Evolutionary conservation across 129 eudicot genomes (phyloP), one percentile per base, ranked within the genome.

Genomic region (Pseudognaphalium luteoalbum): DNA sequence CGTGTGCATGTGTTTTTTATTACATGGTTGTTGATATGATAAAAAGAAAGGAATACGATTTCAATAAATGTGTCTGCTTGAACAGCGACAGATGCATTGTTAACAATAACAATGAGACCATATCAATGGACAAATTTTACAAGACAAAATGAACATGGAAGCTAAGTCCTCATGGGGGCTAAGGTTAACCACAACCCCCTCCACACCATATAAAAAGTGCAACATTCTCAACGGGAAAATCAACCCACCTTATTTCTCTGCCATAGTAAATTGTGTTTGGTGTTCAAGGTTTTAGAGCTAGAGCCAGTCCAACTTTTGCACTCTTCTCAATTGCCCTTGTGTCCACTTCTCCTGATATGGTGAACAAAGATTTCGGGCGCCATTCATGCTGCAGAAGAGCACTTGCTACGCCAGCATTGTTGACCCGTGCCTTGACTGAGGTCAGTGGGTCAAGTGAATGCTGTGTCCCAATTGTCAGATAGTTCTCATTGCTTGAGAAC

Each of bases 321-420:
- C 90, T 92, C 80, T 92, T 92, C 50, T 92, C 98, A 17, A 90
- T 83, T 2, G 96, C 96, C 81, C 82, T 74, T 5, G 94, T 86
- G 85, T 92, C 98, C 65, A 92, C 98, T 75, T 89, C 98, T 30
- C 96, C 98, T 0, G 98, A 89, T 20, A 92, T 84, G 28, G 98
- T 90, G 81, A 90, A 75, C 57, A 87, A 65, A 16, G 94, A 88
- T 58, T 84, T 92, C 11, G 91, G 96, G 66, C 88, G 90, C 96
- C 93, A 92, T 52, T 85, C 88, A 39, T 92, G 98, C 87, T 92
- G 98, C 81, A 92, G 72, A 8, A 88, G 88, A 72, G 96, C 96
- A 63, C 93, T 92, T 70, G 87, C 96, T 73, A 77, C 90, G 42
- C 98, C 98, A 37, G 79, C 72, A 80, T 86, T 92, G 90, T 92